Evolutionary conservation across 306 rosid species (phyloP).

Genomic region (Acmispon strigosus): DNA sequence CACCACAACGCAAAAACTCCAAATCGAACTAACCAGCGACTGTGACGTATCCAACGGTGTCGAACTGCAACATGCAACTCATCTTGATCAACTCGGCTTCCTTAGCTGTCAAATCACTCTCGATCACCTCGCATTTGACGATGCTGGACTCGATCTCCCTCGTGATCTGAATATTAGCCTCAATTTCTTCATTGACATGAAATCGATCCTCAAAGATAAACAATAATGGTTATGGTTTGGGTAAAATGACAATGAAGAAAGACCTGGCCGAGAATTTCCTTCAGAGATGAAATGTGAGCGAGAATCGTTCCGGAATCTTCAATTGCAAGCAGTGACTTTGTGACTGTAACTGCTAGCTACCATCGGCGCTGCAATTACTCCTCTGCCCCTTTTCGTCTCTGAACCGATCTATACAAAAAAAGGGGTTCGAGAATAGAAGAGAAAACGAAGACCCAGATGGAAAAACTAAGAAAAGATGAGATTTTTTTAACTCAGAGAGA

Average conservation of each 20-base stretch:
- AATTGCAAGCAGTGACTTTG: slow-evolving; percentile 22
- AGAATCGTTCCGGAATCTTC: slow-evolving; percentile 66
- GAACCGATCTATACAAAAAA: background rate
- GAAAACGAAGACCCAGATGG: background rate
- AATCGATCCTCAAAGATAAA: background rate
- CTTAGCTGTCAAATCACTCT: slow-evolving; percentile 30
- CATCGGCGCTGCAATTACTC: slow-evolving; percentile 18
- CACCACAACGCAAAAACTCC: background rate
- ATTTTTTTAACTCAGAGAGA: background rate
- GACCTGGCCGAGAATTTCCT: slow-evolving; percentile 73
- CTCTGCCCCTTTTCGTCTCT: slow-evolving; percentile 54
- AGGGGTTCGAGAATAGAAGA: background rate
- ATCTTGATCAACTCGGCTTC: slow-evolving; percentile 52
- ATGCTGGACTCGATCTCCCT: slow-evolving; percentile 74
- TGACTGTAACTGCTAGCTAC: too few relatives aligned
- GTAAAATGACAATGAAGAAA: background rate
- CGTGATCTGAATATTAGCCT: slow-evolving; percentile 55
- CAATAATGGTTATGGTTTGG: too few relatives aligned
- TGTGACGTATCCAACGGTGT: slow-evolving; percentile 41
- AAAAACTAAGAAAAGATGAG: background rate
- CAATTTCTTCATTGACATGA: slow-evolving; percentile 75
- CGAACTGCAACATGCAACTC: slow-evolving; percentile 47
- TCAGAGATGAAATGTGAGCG: slow-evolving; percentile 57
- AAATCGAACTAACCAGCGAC: slow-evolving; percentile 35
- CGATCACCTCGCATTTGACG: slow-evolving; percentile 61